Evolutionary conservation across 2,329 filamentous ascomycete genomes (phyloP), one percentile per base, ranked within the genome.

Genomic region (Chaetothyriales sp.): DNA sequence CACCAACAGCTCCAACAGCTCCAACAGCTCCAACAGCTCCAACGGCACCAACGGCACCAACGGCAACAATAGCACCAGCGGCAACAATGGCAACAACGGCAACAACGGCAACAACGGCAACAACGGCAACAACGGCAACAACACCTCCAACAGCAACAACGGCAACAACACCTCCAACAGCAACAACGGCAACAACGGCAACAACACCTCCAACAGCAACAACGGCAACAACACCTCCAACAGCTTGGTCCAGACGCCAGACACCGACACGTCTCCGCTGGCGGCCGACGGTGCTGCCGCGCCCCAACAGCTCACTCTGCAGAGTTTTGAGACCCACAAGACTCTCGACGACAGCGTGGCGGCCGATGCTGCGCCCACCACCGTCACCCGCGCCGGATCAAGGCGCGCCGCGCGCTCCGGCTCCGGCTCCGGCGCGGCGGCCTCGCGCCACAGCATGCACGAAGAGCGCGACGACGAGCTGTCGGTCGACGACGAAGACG

Each of bases 251-350:
- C 53, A 55, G 18, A 59, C 57, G 4, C 49, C 61, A 62, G 37
- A 62, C 62, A 29, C 70, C 69, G 51, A 69, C 69, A 9, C 9
- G 29, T 54, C 55, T 18, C 68, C 70, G 6, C 70, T 74, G 1
- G 70, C 33, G 5, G 19, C 49, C 18, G 43, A 50, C 8, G 29
- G 10, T 15, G 15, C 33, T 4, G 10, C 33, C 15, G 33, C 72
- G 15, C 66, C 63, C 9, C 73, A 76, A 58, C 83, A 81, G 60
- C 78, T 85, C 62, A 85, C 81, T 1, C 65, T 85, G 47, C 79
- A 84, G 61, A 83, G 78, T 57, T 84, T 85, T 60, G 82, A 85
- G 63, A 82, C 80, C 44, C 75, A 75, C 58, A 83, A 83, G 65
- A 77, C 71, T 57, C 79, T 80, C 60, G 82, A 85, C 57, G 81